phyloP scores from a whole-genome alignment of 1,284 basidiomycete species.

The Trametes versicolor region DNA sequence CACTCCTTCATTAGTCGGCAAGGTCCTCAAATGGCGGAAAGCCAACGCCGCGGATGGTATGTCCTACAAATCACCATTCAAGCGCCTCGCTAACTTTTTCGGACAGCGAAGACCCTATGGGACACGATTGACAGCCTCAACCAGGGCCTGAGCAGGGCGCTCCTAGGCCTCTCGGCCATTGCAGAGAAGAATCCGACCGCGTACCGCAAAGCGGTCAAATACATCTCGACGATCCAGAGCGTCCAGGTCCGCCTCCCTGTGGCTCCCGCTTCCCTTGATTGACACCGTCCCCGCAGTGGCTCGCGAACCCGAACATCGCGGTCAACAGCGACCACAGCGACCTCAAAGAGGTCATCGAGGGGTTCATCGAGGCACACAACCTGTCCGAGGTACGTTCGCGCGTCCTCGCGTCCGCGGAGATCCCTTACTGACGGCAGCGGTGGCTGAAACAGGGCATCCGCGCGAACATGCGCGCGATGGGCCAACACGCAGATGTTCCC shows the following conservation, averaged over 20 bases:
- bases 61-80: conserved; percentile 19
- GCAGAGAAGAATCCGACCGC: conserved; percentile 54
- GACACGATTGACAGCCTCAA: conserved; percentile 71
- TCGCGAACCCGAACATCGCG: conserved; percentile 61
- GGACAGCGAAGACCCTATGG: conserved; percentile 75
- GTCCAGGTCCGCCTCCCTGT: conserved; percentile 57
- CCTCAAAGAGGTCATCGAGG: conserved; percentile 53
- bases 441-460: conserved; percentile 70
- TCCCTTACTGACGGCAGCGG: conserved; percentile 5
- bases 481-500: conserved; percentile 80
- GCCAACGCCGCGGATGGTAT: conserved; percentile 66
- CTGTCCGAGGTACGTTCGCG: conserved; percentile 61
- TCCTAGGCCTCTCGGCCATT: conserved; percentile 60
- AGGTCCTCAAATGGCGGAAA: conserved; percentile 89
- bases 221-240: conserved; percentile 65
- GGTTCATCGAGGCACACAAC: conserved; percentile 65
- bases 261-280: not conserved
- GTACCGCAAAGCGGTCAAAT: conserved; percentile 67
- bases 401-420: not conserved
- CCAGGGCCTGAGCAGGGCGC: conserved; percentile 60
- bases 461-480: conserved; percentile 88
- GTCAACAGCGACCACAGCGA: conserved; percentile 44
- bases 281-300: conserved; percentile 54
- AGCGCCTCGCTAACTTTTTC: not conserved
- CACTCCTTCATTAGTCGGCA: conserved; percentile 90